Evolutionary conservation across 2,329 filamentous ascomycete genomes (phyloP), one percentile per base, ranked within the genome.

Genomic region (Claviceps arundinis): DNA sequence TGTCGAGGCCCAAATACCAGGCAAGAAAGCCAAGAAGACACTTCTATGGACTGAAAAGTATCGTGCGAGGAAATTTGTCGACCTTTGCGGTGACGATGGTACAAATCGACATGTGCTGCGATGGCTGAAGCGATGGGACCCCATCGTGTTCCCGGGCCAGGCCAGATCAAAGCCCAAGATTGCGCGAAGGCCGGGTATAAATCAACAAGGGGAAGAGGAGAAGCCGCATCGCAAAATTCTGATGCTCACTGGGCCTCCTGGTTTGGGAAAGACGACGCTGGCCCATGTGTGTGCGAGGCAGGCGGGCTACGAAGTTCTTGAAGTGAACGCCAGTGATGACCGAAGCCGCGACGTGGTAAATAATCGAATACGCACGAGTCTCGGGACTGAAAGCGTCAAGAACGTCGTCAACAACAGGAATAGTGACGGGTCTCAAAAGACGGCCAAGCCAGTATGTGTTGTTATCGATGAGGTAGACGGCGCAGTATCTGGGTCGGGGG

Each of bases 321-420:
- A 98, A 65, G 95, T 98, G 69, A 98, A 98, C 61, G 93, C 94
- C 8, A 97, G 91, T 60, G 93, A 98, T 63, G 94, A 98, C 64
- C 79, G 93, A 60, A 95, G 89, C 62, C 78, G 80, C 34, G 83
- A 91, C 61, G 89, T 98, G 1, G 93, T 98, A 38, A 93, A 87
- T 64, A 89, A 88, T 6, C 80, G 89, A 16, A 96, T 98, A 58
- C 80, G 87, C 59, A 95, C 95, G 52, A 91, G 88, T 65, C 77
- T 98, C 37, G 90, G 88, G 0, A 98, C 93, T 0, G 91, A 98
- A 65, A 96, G 88, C 54, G 91, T 98, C 55, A 93, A 87, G 63
- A 81, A 78, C 30, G 82, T 87, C 8, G 75, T 80, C 52, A 80
- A 85, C 52, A 70, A 68, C 2, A 80, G 73, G 55, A 72, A 80